phyloP scores from a whole-genome alignment of 1,284 basidiomycete genomes.

The Amylostereum areolatum region DNA sequence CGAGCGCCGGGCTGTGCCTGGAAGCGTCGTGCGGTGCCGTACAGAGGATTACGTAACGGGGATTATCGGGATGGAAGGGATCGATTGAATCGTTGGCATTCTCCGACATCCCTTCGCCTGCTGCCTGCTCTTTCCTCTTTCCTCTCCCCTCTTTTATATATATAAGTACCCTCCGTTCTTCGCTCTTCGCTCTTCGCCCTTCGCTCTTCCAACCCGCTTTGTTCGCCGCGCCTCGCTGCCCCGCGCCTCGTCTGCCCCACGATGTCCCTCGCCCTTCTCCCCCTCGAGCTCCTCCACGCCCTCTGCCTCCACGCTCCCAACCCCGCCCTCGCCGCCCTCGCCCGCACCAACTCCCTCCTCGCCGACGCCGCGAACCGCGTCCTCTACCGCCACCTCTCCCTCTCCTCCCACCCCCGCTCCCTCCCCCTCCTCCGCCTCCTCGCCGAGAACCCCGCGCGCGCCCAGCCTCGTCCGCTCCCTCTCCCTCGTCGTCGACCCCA shows the following conservation, averaged over 20 bases:
- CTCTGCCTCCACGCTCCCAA: constrained; percentile 32
- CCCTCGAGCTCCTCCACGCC: constrained; percentile 47
- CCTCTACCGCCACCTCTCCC: constrained; percentile 53
- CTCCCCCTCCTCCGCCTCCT: constrained; percentile 48
- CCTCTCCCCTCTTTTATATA: constrained; percentile 15
- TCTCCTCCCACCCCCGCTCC: constrained; percentile 34
- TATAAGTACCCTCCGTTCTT: constrained; percentile 4
- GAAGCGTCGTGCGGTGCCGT: too few relatives aligned
- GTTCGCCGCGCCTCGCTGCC: constrained; percentile 3
- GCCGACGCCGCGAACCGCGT: constrained; percentile 45
- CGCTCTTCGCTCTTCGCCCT: neutral
- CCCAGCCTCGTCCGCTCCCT: constrained; percentile 55
- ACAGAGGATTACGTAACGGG: too few relatives aligned
- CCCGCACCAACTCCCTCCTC: constrained; percentile 36
- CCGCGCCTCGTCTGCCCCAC: constrained; percentile 3
- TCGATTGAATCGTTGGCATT: too few relatives aligned
- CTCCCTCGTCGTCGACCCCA: constrained; percentile 42
- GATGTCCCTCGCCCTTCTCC: constrained; percentile 32
- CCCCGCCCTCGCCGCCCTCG: constrained; percentile 38
- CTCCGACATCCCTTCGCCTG: neutral
- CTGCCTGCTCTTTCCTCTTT: too few relatives aligned
- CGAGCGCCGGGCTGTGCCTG: too few relatives aligned
- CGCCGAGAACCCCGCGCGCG: constrained; percentile 44
- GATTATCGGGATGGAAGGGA: too few relatives aligned
- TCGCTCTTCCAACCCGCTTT: constrained; percentile 13